phyloP scores from a whole-genome alignment of 108 stramenopile genomes.

The Mediolabrus comicus region DNA sequence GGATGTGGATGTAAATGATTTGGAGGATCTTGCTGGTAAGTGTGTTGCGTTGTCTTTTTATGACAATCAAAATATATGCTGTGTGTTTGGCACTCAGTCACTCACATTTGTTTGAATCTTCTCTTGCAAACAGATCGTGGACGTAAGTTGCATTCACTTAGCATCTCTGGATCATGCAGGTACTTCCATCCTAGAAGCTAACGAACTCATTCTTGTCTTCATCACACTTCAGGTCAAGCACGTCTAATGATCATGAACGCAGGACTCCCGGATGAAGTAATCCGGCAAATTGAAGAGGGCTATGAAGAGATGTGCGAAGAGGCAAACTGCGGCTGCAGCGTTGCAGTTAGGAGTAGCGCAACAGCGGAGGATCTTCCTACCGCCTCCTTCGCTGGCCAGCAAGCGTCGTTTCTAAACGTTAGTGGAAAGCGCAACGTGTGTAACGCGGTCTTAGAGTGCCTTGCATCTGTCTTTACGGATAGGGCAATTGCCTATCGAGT shows the following conservation, averaged over 20 bases:
- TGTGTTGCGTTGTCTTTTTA: neutral
- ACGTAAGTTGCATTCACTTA: no score
- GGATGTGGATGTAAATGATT: conserved; percentile 29
- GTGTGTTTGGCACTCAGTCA: no score
- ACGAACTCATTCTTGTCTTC: neutral
- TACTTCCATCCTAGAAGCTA: no score
- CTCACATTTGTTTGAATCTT: neutral
- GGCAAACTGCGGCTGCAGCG: conserved; percentile 7
- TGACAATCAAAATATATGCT: no score
- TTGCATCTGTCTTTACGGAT: conserved; percentile 42
- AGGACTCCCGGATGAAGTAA: conserved; percentile 41
- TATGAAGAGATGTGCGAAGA: conserved; percentile 22
- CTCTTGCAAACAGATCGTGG: neutral
- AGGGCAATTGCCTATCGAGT: conserved; percentile 48
- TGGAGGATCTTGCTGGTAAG: conserved; percentile 39
- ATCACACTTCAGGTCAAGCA: conserved; percentile 11
- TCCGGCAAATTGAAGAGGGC: conserved; percentile 17
- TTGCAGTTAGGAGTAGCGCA: conserved; percentile 49
- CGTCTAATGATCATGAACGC: conserved; percentile 46
- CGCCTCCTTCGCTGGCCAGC: conserved; percentile 50
- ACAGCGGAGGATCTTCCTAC: conserved; percentile 53
- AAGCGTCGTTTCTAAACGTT: conserved; percentile 45
- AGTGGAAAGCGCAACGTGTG: conserved; percentile 14
- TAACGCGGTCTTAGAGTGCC: conserved; percentile 26
- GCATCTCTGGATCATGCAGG: no score